A percentile compares a stretch with the other conserved stretches of the same genome.
Conservation (phyloP, 306 rosid genomes). For the Crotalaria pallida region DNA sequence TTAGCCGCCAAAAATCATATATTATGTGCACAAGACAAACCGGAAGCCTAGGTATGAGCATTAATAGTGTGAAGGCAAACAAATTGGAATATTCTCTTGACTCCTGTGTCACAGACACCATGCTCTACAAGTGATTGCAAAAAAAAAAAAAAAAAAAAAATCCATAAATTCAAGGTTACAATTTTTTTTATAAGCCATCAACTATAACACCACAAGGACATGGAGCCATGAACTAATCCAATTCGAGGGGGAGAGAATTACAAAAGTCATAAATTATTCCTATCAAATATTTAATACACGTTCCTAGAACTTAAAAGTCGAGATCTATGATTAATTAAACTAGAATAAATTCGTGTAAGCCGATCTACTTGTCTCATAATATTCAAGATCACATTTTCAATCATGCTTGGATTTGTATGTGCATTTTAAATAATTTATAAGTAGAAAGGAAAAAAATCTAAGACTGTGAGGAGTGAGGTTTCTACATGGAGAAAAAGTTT, state of each 20-base stretch:
- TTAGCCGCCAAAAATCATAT: constrained; percentile 18
- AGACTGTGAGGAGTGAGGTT: background rate
- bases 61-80: background rate
- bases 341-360: too few species aligned
- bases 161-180: too few species aligned
- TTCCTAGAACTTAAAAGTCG: too few species aligned
- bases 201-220: too few species aligned
- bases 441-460: background rate
- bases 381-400: background rate
- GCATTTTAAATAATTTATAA: background rate
- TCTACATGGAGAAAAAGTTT: background rate
- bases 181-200: too few species aligned
- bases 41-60: constrained; percentile 32
- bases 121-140: background rate
- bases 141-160: too few species aligned
- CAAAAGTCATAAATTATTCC: too few species aligned
- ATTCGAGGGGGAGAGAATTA: too few species aligned
- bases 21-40: constrained; percentile 31
- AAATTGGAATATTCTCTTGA: background rate
- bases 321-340: too few species aligned
- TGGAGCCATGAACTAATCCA: too few species aligned
- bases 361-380: too few species aligned
- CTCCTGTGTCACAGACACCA: background rate
- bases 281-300: too few species aligned
- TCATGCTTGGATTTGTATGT: background rate